Conservation (phyloP, 306 rosid genomes). For the Urtica urens region DNA sequence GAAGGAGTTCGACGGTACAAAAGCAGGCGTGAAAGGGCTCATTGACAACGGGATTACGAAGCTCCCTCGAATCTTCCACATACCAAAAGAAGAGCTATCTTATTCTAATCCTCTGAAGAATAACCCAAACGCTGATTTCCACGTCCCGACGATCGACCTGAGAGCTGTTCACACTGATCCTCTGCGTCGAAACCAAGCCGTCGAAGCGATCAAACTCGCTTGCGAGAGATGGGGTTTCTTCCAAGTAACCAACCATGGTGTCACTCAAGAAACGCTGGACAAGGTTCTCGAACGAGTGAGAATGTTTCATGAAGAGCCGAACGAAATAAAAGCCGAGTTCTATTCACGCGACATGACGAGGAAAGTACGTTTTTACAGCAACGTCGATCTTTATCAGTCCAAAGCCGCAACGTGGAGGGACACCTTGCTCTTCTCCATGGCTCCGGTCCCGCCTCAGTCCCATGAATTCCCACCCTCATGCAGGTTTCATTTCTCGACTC, state of each 20-base stretch:
- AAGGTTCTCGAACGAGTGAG: constrained; percentile 3
- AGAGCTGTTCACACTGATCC: not conserved
- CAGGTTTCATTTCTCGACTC: too few species aligned
- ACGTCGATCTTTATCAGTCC: constrained; percentile 10
- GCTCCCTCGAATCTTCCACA: constrained; percentile 2
- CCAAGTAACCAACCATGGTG: constrained; percentile 2
- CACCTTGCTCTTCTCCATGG: constrained; percentile 7
- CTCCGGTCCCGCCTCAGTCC: constrained; percentile 4
- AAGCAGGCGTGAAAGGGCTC: constrained; percentile 7
- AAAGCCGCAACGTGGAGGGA: constrained; percentile 11
- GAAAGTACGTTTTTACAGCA: constrained; percentile 12
- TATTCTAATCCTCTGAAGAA: not conserved
- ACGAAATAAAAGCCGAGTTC: constrained; percentile 2
- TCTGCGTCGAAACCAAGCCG: not conserved
- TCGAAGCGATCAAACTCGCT: constrained; percentile 1
- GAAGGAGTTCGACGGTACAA: constrained; percentile 5
- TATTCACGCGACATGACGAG: constrained; percentile 9
- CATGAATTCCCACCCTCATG: constrained; percentile 9
- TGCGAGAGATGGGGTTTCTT: constrained; percentile 15
- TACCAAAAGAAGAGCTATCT: not conserved
- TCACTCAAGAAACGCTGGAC: not conserved
- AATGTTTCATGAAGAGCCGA: constrained; percentile 5
- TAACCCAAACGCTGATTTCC: not conserved
- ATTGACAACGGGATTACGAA: not conserved
- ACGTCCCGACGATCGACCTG: constrained; percentile 6